Evolutionary conservation across 2,329 filamentous ascomycete species (phyloP), one percentile per base, ranked within the genome.

Genomic region (Rhynchosporium agropyri): DNA sequence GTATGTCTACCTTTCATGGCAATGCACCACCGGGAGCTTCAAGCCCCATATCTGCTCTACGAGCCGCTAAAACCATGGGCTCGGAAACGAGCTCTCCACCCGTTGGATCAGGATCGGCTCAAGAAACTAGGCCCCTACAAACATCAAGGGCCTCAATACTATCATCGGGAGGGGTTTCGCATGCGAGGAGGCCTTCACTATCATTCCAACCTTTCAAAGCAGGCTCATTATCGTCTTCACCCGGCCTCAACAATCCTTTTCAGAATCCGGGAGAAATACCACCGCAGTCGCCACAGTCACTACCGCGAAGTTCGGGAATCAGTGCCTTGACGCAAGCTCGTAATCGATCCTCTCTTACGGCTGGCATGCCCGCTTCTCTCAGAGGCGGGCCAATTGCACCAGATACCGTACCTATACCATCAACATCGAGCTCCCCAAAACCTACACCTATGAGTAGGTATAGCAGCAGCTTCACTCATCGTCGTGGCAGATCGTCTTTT

Each of bases 141-240:
- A 64, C 64, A 8, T 73, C 73, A 26, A 69, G 69, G 56, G 68
- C 68, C 8, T 74, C 74, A 5, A 54, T 73, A 46, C 79, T 80
- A 56, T 77, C 76, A 13, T 76, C 79, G 46, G 85, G 90, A 49
- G 80, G 79, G 28, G 72, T 73, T 13, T 72, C 76, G 28, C 78
- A 83, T 54, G 82, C 82, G 59, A 84, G 92, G 70, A 86, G 92
- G 59, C 88, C 90, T 6, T 97, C 92, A 0, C 85, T 97, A 28
- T 96, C 91, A 0, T 97, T 97, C 71, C 91, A 96, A 70, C 93
- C 94, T 0, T 99, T 99, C 80, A 99, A 99, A 77, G 91, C 93
- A 13, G 94, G 94, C 10, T 96, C 94, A 1, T 80, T 98, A n/a
- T 96, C 93, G 2, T 92, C 90, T 3, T 97, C 93, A 4, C 94